Conservation (phyloP, 495 filamentous ascomycete species). For the Podospora anserina region DNA sequence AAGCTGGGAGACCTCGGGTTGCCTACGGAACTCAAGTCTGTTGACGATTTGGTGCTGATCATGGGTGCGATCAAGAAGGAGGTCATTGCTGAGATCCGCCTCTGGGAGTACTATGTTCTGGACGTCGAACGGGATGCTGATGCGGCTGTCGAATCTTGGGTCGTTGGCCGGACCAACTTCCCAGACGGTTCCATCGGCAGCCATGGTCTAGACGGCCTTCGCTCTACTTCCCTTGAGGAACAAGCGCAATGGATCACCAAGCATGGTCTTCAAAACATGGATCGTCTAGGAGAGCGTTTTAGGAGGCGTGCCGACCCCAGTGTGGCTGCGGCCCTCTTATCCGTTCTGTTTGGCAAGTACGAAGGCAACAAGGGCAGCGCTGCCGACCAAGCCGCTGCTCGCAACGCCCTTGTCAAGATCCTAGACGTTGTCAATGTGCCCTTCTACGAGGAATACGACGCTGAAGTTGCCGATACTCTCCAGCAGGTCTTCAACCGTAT, state of each 20-base stretch:
- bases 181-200: slow-evolving; percentile 43
- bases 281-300: slow-evolving; percentile 75
- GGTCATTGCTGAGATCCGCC: slow-evolving; percentile 66
- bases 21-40: slow-evolving; percentile 65
- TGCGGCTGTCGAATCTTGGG: slow-evolving; percentile 68
- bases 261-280: slow-evolving; percentile 63
- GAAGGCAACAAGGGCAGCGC: slow-evolving; percentile 46
- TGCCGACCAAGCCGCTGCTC: slow-evolving; percentile 45
- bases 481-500: slow-evolving; percentile 90
- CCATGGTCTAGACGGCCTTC: slow-evolving; percentile 47
- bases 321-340: slow-evolving; percentile 65
- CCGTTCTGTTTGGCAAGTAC: slow-evolving; percentile 65
- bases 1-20: slow-evolving; percentile 65
- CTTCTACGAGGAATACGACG: slow-evolving; percentile 88
- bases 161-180: slow-evolving; percentile 48
- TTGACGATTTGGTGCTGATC: slow-evolving; percentile 73
- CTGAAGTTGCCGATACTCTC: slow-evolving; percentile 74
- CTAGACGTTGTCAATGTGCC: slow-evolving; percentile 83
- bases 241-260: slow-evolving; percentile 51
- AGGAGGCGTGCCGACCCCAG: slow-evolving; percentile 63
- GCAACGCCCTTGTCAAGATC: slow-evolving; percentile 54
- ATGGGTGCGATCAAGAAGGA: slow-evolving; percentile 82
- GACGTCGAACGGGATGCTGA: slow-evolving; percentile 72
- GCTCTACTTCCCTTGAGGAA: slow-evolving; percentile 38
- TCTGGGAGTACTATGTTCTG: slow-evolving; percentile 93